Percentiles rank a stretch among this genome's conserved stretches.
Evolutionary conservation across 345 rosid genomes (phyloP).

Genomic region (Adansonia digitata): DNA sequence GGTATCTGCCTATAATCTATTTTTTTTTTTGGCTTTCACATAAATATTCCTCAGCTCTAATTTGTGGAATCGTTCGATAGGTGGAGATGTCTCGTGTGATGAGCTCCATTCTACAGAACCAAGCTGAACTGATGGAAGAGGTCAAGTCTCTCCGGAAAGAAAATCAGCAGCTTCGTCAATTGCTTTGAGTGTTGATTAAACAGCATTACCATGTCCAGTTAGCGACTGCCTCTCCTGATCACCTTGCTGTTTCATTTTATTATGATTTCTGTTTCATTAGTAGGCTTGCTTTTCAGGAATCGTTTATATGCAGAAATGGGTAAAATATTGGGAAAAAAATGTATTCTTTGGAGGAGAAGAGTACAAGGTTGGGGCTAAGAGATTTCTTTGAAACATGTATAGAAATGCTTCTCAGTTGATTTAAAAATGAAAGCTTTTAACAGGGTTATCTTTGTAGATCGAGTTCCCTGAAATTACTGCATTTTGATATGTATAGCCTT

Average conservation of each 20-base stretch:
- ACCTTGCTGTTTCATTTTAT: neutral
- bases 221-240: neutral
- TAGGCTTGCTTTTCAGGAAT: slow-evolving; percentile 8
- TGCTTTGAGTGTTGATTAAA: slow-evolving; percentile 44
- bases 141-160: slow-evolving; percentile 67
- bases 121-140: slow-evolving; percentile 80
- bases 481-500: neutral
- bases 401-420: neutral
- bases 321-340: neutral
- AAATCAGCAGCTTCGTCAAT: slow-evolving; percentile 69
- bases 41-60: neutral
- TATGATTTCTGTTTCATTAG: slow-evolving; percentile 1
- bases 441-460: neutral
- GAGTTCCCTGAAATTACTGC: neutral
- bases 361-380: neutral
- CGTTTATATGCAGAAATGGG: neutral
- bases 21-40: neutral
- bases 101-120: slow-evolving; percentile 73
- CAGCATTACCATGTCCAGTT: neutral
- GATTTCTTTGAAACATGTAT: slow-evolving; percentile 11
- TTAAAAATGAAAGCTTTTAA: neutral
- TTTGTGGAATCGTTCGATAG: slow-evolving; percentile 28
- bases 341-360: neutral
- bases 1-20: slow-evolving; percentile 34
- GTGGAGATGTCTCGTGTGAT: slow-evolving; percentile 66